Evolutionary conservation across 2,329 filamentous ascomycete species (phyloP), one percentile per base, ranked within the genome.

Genomic region (Cladobotryum mycophilum): DNA sequence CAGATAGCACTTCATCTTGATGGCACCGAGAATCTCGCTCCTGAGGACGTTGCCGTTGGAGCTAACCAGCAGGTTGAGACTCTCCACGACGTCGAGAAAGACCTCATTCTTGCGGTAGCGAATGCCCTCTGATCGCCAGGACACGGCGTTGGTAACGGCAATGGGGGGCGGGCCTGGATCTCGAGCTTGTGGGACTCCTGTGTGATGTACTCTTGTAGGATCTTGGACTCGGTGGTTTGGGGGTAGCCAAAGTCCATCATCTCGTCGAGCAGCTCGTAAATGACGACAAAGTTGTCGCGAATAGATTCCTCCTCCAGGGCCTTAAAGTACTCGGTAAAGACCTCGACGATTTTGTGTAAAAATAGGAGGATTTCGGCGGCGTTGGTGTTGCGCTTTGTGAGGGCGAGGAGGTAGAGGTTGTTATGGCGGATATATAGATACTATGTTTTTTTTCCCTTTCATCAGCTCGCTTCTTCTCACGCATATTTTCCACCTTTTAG

Each of bases 231-330:
- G 58, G 93, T 99, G 9, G 93, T 99, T 70, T 99, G 93, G 5
- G 93, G 93, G 69, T 99, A 96, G 56, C 93, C 93, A 76, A 99
- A 99, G 72, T 99, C 93, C 93, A 99, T 99, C 93, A 99, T 99
- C 76, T 99, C 93, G 67, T 99, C 93, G 56, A 99, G 81, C 55
- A 99, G 74, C 72, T 99, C 93, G 77, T 99, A 99, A 65, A 99
- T 99, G 66, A 99, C 85, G 69, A 99, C 93, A 67, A 99, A 99
- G 76, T 99, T 99, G 76, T 99, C 93, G 61, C 93, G 84, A 68
- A 99, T 99, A 62, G 89, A 96, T 72, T 99, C 93, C 70, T 99
- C 93, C 71, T 99, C 93, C 53, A 99, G 80, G 57, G 95, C 92
- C 71, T 99, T 99, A 80, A 99, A 99, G 76, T 99, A 99, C 72